Percentiles rank a stretch among this genome's conserved stretches.
Conservation (phyloP, 768 basidiomycete species). For the Hygrophorus pudorinus region DNA sequence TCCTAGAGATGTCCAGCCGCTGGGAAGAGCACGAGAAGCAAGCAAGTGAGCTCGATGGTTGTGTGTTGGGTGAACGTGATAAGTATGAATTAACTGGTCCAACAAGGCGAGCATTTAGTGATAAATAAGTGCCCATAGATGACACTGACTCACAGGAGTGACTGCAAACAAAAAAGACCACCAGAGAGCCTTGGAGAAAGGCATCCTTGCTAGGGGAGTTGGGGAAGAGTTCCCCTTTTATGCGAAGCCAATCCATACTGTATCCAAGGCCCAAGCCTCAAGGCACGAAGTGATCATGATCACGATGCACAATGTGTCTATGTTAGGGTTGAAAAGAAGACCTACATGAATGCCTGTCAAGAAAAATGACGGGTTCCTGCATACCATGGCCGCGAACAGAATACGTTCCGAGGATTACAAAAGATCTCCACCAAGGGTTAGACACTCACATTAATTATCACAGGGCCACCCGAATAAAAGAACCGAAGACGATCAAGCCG, state of each 20-base stretch:
- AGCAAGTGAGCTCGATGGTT: conserved; percentile 23
- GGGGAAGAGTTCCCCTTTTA: background rate
- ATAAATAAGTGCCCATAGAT: background rate
- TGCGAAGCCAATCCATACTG: background rate
- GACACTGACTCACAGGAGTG: conserved; percentile 26
- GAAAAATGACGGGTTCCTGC: too few species aligned
- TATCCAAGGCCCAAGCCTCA: too few species aligned
- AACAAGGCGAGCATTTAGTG: background rate
- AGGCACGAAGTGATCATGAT: too few species aligned
- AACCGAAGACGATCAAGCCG: too few species aligned
- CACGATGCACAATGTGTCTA: too few species aligned
- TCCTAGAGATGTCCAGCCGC: conserved; percentile 46
- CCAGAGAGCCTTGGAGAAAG: conserved; percentile 16
- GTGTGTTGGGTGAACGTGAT: conserved; percentile 2
- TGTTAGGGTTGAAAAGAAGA: too few species aligned
- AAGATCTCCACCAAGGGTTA: too few species aligned
- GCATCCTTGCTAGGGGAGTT: background rate
- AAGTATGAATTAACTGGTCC: background rate
- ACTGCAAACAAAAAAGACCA: conserved; percentile 26
- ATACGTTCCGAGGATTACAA: too few species aligned
- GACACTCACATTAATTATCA: too few species aligned
- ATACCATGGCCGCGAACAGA: too few species aligned
- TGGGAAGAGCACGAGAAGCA: conserved; percentile 36
- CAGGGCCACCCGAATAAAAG: too few species aligned
- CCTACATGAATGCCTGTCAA: too few species aligned